Percentiles rank a stretch among this genome's conserved stretches.
Conservation (phyloP, 805 yeast genomes). For the Spathaspora arborariae region DNA sequence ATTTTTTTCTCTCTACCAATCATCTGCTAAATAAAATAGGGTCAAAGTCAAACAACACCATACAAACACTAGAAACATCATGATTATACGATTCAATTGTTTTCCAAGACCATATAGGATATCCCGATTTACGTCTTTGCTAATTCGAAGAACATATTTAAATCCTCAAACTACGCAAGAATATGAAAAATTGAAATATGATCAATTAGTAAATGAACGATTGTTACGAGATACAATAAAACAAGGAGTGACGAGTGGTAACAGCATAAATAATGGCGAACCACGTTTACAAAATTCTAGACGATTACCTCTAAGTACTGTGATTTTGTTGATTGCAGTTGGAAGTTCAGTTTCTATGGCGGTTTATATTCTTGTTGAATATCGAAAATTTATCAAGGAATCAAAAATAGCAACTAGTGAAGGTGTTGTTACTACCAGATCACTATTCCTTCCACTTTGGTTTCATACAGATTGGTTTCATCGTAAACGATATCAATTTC, state of each 20-base stretch:
- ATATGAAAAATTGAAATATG: conserved; percentile 14
- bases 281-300: not conserved
- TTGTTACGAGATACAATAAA: conserved; percentile 1
- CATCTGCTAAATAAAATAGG: no score
- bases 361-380: conserved; percentile 18
- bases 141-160: not conserved
- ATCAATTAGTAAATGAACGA: conserved; percentile 8
- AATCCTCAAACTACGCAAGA: not conserved
- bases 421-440: not conserved
- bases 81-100: not conserved
- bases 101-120: not conserved
- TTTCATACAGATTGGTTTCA: conserved; percentile 23
- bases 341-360: conserved; percentile 23
- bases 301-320: conserved; percentile 18
- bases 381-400: conserved; percentile 10
- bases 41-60: not conserved
- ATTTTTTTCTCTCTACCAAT: not conserved
- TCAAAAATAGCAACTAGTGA: not conserved
- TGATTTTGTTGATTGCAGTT: conserved; percentile 14
- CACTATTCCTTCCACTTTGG: conserved; percentile 24
- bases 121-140: not conserved
- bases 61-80: not conserved
- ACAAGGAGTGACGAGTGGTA: not conserved
- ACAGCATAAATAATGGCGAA: not conserved
- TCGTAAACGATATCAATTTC: conserved; percentile 20